These are phyloP conservation scores for Puya raimondii DNA, from an alignment of 176 grass and related monocot species.

Conservation along the genomic window DNA sequence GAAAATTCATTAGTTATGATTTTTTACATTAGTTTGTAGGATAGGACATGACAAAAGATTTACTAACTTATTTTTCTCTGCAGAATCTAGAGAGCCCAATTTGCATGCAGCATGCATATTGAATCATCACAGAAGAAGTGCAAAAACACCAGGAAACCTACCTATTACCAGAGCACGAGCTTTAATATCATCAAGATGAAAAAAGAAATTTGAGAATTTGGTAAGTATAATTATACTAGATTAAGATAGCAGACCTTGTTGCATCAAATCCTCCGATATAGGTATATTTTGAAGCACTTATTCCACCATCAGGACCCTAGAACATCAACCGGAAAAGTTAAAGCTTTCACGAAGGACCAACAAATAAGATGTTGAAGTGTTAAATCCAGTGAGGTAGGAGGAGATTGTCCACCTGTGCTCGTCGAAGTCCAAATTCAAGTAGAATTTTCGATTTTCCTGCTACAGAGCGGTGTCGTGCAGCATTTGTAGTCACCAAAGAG, in stretches of 20 bases:
- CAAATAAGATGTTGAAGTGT: not conserved
- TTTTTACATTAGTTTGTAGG: no score
- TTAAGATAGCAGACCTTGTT: constrained; percentile 58
- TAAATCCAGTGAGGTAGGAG: not conserved
- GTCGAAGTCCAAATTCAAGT: constrained; percentile 94
- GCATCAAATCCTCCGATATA: constrained; percentile 97
- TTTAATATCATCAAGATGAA: no score
- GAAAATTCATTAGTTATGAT: no score
- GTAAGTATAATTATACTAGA: not conserved
- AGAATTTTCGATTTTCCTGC: constrained; percentile 85
- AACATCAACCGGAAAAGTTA: constrained; percentile 22
- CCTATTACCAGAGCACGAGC: no score
- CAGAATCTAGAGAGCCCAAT: no score
- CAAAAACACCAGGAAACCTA: constrained; percentile 7
- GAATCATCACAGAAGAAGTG: constrained; percentile 3
- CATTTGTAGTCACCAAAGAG: constrained; percentile 96
- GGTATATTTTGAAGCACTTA: constrained; percentile 98
- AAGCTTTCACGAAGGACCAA: constrained; percentile 13
- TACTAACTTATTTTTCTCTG: no score
- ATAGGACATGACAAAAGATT: no score
- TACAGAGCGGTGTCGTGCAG: constrained; percentile 79
- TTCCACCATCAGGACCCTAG: constrained; percentile 95
- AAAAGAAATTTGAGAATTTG: no score
- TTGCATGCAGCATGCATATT: no score
- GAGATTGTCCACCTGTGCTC: constrained; percentile 65